A percentile compares a stretch with the other conserved stretches of the same genome.
Evolutionary conservation across 352 stramenopile species (phyloP).

Genomic region (Pythium sp.): DNA sequence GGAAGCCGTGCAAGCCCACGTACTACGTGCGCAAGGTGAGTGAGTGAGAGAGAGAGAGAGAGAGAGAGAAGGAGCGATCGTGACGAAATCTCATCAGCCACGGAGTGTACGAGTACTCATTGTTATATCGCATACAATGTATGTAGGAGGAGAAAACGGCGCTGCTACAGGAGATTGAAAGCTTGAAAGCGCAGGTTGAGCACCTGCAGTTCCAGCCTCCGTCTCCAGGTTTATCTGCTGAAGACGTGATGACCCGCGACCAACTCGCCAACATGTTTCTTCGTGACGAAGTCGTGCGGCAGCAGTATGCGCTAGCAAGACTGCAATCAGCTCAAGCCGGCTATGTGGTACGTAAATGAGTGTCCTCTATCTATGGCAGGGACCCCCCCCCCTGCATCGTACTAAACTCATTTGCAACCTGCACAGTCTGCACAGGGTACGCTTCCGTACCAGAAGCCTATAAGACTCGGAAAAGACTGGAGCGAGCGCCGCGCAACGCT

Average conservation of each 20-base stretch:
- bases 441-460: not conserved
- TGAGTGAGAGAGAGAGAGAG: too few species aligned
- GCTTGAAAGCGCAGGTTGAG: slow-evolving; percentile 27
- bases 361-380: too few species aligned
- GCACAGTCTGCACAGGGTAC: not conserved
- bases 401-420: not conserved
- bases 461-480: not conserved
- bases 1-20: slow-evolving; percentile 9
- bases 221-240: not conserved
- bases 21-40: slow-evolving; percentile 10
- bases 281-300: not conserved
- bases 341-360: slow-evolving; percentile 5
- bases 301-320: slow-evolving; percentile 5
- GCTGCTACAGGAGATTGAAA: slow-evolving; percentile 29
- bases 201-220: slow-evolving; percentile 9
- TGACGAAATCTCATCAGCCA: too few species aligned
- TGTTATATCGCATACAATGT: not conserved
- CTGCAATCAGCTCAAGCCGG: slow-evolving; percentile 5
- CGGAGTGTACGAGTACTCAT: too few species aligned
- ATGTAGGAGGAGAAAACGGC: slow-evolving; percentile 35
- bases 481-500: not conserved
- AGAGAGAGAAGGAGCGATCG: too few species aligned
- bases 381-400: not conserved
- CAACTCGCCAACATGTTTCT: not conserved
- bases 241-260: slow-evolving; percentile 23